These are phyloP conservation scores for Silene latifolia DNA, from an alignment of 148 eudicot species.

Conservation along the genomic window DNA sequence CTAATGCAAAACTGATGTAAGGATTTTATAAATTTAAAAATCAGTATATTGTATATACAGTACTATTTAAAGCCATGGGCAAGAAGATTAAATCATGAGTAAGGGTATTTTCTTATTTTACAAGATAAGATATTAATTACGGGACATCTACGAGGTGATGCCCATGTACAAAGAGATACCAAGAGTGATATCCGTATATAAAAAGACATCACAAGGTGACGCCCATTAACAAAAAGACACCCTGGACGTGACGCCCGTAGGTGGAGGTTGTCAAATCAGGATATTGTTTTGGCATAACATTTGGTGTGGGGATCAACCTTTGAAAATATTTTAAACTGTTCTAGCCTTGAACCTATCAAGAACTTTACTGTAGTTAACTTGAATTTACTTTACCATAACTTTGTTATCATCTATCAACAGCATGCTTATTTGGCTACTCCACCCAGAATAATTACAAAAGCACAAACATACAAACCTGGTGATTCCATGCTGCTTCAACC, in stretches of 20 bases:
- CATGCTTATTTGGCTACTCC: background rate
- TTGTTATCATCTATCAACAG: background rate
- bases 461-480: constrained; percentile 57
- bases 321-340: background rate
- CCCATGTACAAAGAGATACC: background rate
- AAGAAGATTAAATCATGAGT: background rate
- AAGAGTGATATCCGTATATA: background rate
- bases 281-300: background rate
- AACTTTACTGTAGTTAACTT: background rate
- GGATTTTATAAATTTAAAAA: background rate
- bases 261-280: too few species aligned
- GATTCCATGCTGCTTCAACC: constrained; percentile 99
- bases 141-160: too few species aligned
- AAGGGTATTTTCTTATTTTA: too few species aligned
- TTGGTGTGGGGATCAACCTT: background rate
- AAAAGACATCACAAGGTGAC: background rate
- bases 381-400: background rate
- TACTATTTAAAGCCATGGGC: background rate
- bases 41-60: background rate
- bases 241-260: background rate
- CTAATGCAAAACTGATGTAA: background rate
- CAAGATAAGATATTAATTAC: too few species aligned
- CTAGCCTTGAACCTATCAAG: background rate
- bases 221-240: background rate
- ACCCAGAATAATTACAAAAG: background rate